Conservation (phyloP, 139 green algal genomes). For the Dunaliella sp. region DNA sequence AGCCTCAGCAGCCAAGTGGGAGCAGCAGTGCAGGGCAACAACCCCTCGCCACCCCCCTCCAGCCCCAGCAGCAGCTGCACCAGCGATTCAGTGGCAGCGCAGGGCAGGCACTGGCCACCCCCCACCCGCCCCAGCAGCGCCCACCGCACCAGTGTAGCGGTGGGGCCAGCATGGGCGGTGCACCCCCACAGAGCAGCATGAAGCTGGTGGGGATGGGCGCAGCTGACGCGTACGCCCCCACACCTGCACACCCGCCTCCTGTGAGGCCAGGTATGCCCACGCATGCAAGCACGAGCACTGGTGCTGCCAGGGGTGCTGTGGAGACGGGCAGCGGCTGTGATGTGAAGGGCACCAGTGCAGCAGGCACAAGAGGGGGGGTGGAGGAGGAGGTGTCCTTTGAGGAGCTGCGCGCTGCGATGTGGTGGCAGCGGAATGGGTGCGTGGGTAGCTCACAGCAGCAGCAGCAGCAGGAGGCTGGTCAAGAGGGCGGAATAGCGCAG, state of each 20-base stretch:
- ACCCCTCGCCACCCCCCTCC: not conserved
- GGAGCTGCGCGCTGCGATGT: constrained; percentile 50
- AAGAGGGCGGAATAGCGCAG: not conserved
- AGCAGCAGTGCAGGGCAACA: not conserved
- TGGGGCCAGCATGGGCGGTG: not conserved
- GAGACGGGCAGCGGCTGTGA: no score
- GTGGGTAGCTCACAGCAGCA: constrained; percentile 7
- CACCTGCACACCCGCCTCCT: not conserved
- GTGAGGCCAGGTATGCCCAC: not conserved
- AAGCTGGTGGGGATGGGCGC: not conserved
- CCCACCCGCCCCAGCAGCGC: constrained; percentile 6
- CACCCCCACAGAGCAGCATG: not conserved
- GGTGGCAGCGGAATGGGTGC: not conserved
- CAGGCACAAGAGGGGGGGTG: not conserved
- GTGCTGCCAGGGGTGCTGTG: no score
- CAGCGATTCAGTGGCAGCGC: not conserved
- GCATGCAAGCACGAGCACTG: no score
- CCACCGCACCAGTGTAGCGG: constrained; percentile 2
- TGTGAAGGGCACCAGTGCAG: no score
- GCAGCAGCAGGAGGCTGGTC: constrained; percentile 1
- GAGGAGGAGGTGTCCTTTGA: constrained; percentile 71
- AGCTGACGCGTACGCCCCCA: not conserved
- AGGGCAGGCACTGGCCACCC: not conserved
- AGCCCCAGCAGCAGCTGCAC: not conserved
- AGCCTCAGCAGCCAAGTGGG: no score